phyloP scores from a whole-genome alignment of 768 basidiomycete genomes.

The Mycena venus region DNA sequence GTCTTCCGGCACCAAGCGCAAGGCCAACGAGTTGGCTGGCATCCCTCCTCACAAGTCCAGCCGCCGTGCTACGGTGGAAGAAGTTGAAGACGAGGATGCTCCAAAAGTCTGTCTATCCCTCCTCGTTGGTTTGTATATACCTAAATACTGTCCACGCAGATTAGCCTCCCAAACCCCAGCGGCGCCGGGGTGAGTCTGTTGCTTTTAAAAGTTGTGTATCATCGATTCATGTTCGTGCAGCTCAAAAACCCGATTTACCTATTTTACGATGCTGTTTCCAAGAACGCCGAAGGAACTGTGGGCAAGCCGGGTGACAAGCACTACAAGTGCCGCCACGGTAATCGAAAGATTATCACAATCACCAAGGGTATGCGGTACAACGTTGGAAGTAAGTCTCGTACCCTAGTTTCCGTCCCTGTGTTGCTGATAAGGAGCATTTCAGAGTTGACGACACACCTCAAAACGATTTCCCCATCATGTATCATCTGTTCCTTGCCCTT shows the following conservation, averaged over 20 bases:
- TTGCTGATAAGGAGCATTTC: not conserved
- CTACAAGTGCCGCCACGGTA: constrained; percentile 36
- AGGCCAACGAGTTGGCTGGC: not conserved
- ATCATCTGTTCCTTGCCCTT: not conserved
- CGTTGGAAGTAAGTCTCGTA: constrained; percentile 19
- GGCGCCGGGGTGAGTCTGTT: not conserved
- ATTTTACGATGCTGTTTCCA: constrained; percentile 31
- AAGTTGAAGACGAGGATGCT: constrained; percentile 1
- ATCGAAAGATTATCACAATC: constrained; percentile 14
- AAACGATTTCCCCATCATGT: constrained; percentile 9
- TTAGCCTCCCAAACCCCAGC: not conserved
- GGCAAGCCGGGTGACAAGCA: constrained; percentile 36
- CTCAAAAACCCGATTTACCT: constrained; percentile 34
- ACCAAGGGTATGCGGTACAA: constrained; percentile 27
- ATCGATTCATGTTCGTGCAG: not conserved
- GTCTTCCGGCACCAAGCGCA: not conserved
- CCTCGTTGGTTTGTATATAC: not conserved
- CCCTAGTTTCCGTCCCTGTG: not conserved
- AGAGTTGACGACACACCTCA: constrained; percentile 7
- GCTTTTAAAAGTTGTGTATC: not conserved
- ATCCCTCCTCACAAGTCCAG: not conserved
- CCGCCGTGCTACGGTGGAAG: not conserved
- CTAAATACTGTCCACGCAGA: not conserved
- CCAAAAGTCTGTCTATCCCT: not conserved
- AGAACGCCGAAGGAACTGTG: constrained; percentile 15